A percentile compares a stretch with the other conserved stretches of the same genome.
Conservation (phyloP, 164 flowering plant species). For the Piper longum region DNA sequence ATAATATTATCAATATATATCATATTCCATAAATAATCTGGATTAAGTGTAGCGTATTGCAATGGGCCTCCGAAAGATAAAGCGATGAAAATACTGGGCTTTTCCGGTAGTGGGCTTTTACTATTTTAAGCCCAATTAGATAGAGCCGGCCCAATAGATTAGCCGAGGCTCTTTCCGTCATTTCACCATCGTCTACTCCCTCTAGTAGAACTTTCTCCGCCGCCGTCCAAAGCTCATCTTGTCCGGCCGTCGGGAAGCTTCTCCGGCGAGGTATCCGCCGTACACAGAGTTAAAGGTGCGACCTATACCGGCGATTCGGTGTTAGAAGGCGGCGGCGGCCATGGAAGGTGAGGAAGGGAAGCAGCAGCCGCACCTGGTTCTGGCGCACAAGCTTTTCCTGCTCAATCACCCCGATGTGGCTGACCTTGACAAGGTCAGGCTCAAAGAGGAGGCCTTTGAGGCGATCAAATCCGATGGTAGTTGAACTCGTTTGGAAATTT, state of each 20-base stretch:
- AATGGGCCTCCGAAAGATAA: no score
- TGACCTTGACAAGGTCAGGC: conserved; percentile 79
- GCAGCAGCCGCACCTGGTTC: conserved; percentile 54
- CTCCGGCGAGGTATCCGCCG: background rate
- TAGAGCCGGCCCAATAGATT: no score
- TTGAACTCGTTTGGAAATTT: background rate
- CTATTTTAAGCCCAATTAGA: no score
- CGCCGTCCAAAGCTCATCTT: no score
- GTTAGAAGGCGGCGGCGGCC: background rate
- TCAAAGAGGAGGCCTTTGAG: conserved; percentile 64
- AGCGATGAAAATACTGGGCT: no score
- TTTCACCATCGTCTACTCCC: background rate
- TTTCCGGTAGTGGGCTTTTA: no score
- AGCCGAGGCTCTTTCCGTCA: background rate
- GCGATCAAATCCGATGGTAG: conserved; percentile 52
- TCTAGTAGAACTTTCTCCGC: background rate
- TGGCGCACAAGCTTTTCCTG: conserved; percentile 70
- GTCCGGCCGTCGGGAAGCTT: background rate
- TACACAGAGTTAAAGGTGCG: no score
- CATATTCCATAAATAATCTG: no score
- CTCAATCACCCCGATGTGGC: conserved; percentile 61
- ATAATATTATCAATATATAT: no score
- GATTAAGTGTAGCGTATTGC: no score
- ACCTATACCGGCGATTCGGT: no score
- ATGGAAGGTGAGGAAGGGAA: conserved; percentile 71